Conservation (phyloP, 2,329 filamentous ascomycete genomes). For the Pseudogymnoascus sp. region DNA sequence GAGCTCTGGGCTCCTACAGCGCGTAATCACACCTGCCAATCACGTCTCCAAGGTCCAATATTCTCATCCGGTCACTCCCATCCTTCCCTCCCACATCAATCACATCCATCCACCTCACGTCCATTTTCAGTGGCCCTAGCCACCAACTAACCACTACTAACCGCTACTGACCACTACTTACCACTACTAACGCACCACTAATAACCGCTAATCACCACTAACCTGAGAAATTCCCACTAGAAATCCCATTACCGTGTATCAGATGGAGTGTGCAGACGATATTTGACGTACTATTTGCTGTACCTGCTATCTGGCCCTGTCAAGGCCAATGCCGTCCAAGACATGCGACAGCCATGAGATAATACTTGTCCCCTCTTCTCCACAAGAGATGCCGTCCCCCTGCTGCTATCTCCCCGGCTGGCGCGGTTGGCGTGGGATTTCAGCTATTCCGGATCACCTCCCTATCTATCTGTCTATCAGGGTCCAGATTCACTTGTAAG, state of each 20-base stretch:
- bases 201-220: not conserved
- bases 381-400: not conserved
- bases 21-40: not conserved
- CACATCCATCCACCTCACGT: not conserved
- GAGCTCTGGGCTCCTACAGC: not conserved
- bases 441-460: not conserved
- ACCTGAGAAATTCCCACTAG: not conserved
- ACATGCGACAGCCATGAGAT: not conserved
- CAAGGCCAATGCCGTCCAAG: not conserved
- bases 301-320: not conserved
- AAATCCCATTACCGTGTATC: not conserved
- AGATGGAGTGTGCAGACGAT: not conserved
- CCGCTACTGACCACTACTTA: not conserved
- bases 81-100: not conserved
- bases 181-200: not conserved
- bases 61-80: not conserved
- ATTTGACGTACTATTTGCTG: slow-evolving; percentile 1
- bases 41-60: not conserved
- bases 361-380: not conserved
- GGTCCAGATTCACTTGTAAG: not conserved
- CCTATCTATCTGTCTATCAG: not conserved
- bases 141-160: not conserved
- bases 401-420: not conserved
- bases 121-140: not conserved
- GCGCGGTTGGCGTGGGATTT: not conserved